Conservation (phyloP, 139 green algal species). For the Chlamydomonas incerta region DNA sequence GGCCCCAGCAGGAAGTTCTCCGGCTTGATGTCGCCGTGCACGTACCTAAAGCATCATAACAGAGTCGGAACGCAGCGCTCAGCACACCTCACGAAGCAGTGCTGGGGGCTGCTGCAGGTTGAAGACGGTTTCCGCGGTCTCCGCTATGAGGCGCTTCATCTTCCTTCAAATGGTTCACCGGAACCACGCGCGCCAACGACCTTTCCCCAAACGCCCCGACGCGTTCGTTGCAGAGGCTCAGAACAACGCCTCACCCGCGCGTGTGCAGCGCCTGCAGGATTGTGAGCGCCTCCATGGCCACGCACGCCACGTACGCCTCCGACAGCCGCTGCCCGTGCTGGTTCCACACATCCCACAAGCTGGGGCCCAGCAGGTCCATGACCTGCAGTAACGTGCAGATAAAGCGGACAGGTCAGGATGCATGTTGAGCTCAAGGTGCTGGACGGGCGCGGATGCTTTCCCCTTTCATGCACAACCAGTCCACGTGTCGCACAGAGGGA, state of each 20-base stretch:
- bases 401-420: neutral
- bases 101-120: too few species aligned
- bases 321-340: slow-evolving; percentile 84
- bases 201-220: too few species aligned
- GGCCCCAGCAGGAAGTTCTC: slow-evolving; percentile 99
- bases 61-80: too few species aligned
- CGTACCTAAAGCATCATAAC: slow-evolving; percentile 85
- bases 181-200: too few species aligned
- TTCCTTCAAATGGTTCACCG: too few species aligned
- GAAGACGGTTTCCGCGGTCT: too few species aligned
- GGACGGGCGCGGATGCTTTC: too few species aligned
- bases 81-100: neutral
- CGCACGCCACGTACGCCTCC: slow-evolving; percentile 99
- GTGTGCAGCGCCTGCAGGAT: slow-evolving; percentile 97
- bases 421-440: too few species aligned
- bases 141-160: too few species aligned
- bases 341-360: slow-evolving; percentile 99
- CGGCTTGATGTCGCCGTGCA: slow-evolving; percentile 98
- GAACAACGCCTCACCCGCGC: slow-evolving; percentile 77
- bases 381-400: slow-evolving; percentile 71
- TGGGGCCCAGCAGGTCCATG: slow-evolving; percentile 99
- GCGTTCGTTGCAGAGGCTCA: too few species aligned
- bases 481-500: too few species aligned
- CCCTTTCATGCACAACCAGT: too few species aligned
- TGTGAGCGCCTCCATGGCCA: slow-evolving; percentile 96